A percentile compares a stretch with the other conserved stretches of the same genome.
Evolutionary conservation across 2,329 filamentous ascomycete genomes (phyloP).

Genomic region (Neospermospora avenae): DNA sequence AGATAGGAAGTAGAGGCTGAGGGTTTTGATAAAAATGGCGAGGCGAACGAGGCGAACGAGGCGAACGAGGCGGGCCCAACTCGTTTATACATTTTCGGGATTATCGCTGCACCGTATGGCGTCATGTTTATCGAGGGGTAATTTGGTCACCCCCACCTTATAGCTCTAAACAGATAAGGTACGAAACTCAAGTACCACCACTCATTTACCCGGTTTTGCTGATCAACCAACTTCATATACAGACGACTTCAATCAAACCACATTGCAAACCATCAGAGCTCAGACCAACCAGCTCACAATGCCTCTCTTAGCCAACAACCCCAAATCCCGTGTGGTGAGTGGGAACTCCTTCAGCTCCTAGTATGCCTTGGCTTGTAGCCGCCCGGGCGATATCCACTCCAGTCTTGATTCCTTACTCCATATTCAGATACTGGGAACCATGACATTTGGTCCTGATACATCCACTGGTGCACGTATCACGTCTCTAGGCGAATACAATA

Average conservation of each 20-base stretch:
- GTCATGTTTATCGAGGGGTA: not conserved
- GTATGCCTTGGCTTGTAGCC: not conserved
- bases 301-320: conserved; percentile 29
- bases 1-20: too few species aligned
- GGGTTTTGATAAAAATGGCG: too few species aligned
- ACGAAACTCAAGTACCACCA: too few species aligned
- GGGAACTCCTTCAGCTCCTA: conserved; percentile 40
- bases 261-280: not conserved
- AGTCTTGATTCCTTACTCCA: not conserved
- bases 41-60: too few species aligned
- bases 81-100: too few species aligned
- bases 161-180: too few species aligned
- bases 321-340: conserved; percentile 66
- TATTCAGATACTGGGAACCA: conserved; percentile 36
- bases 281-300: conserved; percentile 19
- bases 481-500: conserved; percentile 61
- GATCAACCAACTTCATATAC: not conserved
- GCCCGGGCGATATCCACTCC: not conserved
- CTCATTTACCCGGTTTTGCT: not conserved
- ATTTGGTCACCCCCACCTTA: too few species aligned
- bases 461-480: conserved; percentile 68
- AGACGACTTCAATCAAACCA: not conserved
- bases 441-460: conserved; percentile 74
- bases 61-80: too few species aligned
- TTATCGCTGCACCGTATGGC: conserved; percentile 1